Evolutionary conservation across 306 rosid genomes (phyloP).

Genomic region (Cucurbita moschata): DNA sequence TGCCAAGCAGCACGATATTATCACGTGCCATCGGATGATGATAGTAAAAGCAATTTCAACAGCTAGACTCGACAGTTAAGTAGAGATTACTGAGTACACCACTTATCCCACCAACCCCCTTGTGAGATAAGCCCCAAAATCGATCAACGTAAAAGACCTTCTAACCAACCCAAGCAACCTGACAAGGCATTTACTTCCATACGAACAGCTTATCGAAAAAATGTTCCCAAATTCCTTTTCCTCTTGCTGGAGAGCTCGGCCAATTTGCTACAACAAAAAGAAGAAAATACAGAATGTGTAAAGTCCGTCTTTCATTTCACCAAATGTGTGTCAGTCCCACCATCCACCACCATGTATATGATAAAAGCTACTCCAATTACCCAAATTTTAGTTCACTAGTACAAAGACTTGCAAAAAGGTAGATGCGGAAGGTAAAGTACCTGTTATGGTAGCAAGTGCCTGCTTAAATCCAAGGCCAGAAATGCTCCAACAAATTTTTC

Average conservation of each 20-base stretch:
- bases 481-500: slow-evolving; percentile 50
- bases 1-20: slow-evolving; percentile 1
- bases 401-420: neutral
- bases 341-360: too few relatives aligned
- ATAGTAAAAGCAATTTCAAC: slow-evolving; percentile 1
- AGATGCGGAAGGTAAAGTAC: neutral
- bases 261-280: slow-evolving; percentile 25
- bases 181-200: slow-evolving; percentile 50
- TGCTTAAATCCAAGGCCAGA: slow-evolving; percentile 70
- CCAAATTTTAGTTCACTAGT: too few relatives aligned
- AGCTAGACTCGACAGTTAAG: slow-evolving; percentile 10
- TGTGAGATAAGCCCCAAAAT: slow-evolving; percentile 32
- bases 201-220: slow-evolving; percentile 24
- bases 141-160: slow-evolving; percentile 25
- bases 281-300: neutral
- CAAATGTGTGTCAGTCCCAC: too few relatives aligned
- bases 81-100: slow-evolving; percentile 34
- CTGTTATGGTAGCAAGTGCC: slow-evolving; percentile 56
- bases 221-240: slow-evolving; percentile 34
- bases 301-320: neutral
- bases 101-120: slow-evolving; percentile 41
- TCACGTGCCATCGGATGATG: slow-evolving; percentile 7
- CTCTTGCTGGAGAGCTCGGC: slow-evolving; percentile 30
- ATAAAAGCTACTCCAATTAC: too few relatives aligned
- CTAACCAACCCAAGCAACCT: slow-evolving; percentile 59